phyloP scores from a whole-genome alignment of 1,139 yeast genomes.

The Taphrina populina region DNA sequence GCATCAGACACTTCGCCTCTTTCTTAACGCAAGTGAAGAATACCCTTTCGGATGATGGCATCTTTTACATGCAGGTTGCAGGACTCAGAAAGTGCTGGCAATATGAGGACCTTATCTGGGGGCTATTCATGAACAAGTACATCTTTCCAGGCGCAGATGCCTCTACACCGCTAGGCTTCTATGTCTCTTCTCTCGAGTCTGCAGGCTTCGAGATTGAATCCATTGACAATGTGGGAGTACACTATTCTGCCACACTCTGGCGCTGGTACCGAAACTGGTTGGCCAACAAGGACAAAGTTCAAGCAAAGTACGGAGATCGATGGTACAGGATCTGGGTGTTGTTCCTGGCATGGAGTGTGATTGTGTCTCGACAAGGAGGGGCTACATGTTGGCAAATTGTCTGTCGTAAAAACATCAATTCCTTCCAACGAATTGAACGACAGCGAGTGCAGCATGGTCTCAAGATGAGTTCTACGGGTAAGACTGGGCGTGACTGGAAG shows the following conservation, averaged over 20 bases:
- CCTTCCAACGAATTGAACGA: conserved; percentile 79
- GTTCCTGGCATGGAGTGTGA: conserved; percentile 77
- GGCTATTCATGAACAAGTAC: conserved; percentile 92
- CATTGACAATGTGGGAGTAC: conserved; percentile 86
- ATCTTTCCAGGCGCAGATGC: conserved; percentile 98
- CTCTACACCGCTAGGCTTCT: conserved; percentile 86
- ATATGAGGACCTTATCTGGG: conserved; percentile 92
- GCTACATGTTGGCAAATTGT: conserved; percentile 91
- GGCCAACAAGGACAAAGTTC: conserved; percentile 72
- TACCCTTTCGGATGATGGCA: conserved; percentile 87
- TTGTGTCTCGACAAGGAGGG: conserved; percentile 88
- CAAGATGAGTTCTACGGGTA: conserved; percentile 46
- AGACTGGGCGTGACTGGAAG: conserved; percentile 20
- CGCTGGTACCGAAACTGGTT: conserved; percentile 96
- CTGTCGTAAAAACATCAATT: conserved; percentile 82
- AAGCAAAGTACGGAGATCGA: conserved; percentile 77
- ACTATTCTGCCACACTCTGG: conserved; percentile 88
- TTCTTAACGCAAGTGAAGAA: conserved; percentile 79
- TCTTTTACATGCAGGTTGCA: conserved; percentile 83
- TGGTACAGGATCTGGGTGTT: conserved; percentile 93
- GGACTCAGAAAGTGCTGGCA: conserved; percentile 93
- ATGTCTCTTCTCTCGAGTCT: conserved; percentile 70
- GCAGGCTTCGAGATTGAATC: conserved; percentile 84
- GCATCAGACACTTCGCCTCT: conserved; percentile 75
- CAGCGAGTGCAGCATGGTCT: conserved; percentile 77